These are phyloP conservation scores for Lactarius quietus DNA, from an alignment of 768 basidiomycete species.

Conservation along the genomic window DNA sequence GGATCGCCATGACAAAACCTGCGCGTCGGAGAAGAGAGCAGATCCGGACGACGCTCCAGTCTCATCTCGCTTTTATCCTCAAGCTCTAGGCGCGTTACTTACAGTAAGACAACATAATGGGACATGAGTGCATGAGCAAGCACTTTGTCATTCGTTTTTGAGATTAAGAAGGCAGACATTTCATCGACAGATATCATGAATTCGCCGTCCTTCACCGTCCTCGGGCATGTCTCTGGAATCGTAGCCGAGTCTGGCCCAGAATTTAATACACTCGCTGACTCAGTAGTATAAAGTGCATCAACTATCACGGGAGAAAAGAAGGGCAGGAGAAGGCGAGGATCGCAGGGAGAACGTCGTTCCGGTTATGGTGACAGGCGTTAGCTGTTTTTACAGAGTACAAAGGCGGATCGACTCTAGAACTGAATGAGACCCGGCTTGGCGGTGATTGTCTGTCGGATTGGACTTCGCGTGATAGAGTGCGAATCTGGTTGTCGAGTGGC, in stretches of 20 bases:
- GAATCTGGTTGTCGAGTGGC: neutral
- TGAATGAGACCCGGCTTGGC: neutral
- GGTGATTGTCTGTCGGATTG: neutral
- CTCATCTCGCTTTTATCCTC: neutral
- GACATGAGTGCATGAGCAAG: neutral
- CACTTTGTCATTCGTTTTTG: too few relatives aligned
- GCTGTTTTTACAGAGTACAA: too few relatives aligned
- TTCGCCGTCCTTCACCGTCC: too few relatives aligned
- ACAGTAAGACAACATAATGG: neutral
- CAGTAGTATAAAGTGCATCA: neutral
- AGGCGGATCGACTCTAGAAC: too few relatives aligned
- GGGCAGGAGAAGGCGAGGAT: neutral
- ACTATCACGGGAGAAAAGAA: too few relatives aligned
- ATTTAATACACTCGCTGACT: too few relatives aligned
- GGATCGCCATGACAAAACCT: neutral
- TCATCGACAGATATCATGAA: too few relatives aligned
- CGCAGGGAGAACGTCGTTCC: neutral
- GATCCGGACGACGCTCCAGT: neutral
- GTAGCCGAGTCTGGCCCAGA: neutral
- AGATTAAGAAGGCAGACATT: too few relatives aligned
- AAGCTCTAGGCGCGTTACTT: too few relatives aligned
- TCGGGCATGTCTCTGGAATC: neutral
- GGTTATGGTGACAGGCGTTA: too few relatives aligned
- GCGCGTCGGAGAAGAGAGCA: neutral
- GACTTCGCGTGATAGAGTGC: neutral